These are phyloP conservation scores for Lignosus rhinocerotis DNA, from an alignment of 1,284 basidiomycete species.

Conservation along the genomic window DNA sequence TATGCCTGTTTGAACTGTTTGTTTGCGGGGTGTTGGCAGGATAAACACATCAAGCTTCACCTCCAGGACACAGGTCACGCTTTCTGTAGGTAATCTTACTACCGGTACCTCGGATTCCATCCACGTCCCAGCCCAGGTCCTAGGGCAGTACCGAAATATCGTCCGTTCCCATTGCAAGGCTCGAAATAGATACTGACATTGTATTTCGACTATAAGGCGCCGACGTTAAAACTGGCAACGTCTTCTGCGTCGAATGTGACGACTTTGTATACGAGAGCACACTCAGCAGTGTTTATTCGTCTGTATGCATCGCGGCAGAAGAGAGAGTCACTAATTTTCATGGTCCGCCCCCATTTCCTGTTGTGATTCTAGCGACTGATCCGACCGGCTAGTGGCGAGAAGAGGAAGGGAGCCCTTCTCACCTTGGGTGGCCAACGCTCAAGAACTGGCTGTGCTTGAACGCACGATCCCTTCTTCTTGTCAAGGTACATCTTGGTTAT, in stretches of 20 bases:
- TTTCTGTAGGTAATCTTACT: slow-evolving; percentile 59
- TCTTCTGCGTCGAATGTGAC: slow-evolving; percentile 60
- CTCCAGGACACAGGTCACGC: slow-evolving; percentile 56
- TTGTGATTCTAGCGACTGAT: neutral
- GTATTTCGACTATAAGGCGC: slow-evolving; percentile 41
- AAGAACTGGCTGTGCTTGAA: slow-evolving; percentile 40
- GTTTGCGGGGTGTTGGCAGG: slow-evolving; percentile 73
- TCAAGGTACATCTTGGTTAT: slow-evolving; percentile 47
- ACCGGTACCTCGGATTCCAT: neutral
- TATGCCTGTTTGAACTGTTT: slow-evolving; percentile 81
- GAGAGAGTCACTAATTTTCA: slow-evolving; percentile 52
- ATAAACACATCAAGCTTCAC: slow-evolving; percentile 57
- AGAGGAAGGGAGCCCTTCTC: slow-evolving; percentile 44
- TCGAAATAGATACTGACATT: slow-evolving; percentile 1
- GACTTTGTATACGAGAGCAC: slow-evolving; percentile 55
- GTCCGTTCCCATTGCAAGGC: neutral
- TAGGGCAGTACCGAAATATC: neutral
- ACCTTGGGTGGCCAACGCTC: slow-evolving; percentile 43
- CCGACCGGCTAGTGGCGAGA: slow-evolving; percentile 37
- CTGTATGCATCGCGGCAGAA: slow-evolving; percentile 45
- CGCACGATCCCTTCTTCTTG: slow-evolving; percentile 50
- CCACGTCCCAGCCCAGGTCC: slow-evolving; percentile 5
- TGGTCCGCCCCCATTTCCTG: slow-evolving; percentile 31
- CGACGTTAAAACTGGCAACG: slow-evolving; percentile 56
- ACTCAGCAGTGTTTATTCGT: slow-evolving; percentile 42